Evolutionary conservation across 140 eudicot species (phyloP).

Genomic region (Anethum foeniculum): DNA sequence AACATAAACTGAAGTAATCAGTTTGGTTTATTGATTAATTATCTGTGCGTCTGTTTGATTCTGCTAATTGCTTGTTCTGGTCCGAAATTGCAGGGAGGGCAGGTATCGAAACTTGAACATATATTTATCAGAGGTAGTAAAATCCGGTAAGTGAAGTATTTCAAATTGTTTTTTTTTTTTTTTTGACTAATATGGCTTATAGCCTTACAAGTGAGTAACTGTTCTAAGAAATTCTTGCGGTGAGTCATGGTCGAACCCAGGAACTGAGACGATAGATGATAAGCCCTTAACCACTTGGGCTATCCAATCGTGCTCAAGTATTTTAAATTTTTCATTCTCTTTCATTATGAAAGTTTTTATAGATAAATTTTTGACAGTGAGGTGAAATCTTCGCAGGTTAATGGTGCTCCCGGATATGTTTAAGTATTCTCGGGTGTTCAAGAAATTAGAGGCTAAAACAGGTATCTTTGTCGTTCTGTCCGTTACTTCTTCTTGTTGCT

Average conservation of each 20-base stretch:
- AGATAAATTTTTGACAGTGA: not conserved
- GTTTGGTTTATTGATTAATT: not conserved
- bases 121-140: conserved; percentile 87
- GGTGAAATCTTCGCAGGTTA: conserved; percentile 39
- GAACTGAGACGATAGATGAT: no score
- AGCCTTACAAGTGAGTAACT: no score
- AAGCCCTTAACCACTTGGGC: no score
- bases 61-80: conserved; percentile 18
- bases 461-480: conserved; percentile 25
- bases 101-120: conserved; percentile 88
- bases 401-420: conserved; percentile 75
- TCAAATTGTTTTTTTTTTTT: no score
- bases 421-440: conserved; percentile 38
- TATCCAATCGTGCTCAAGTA: no score
- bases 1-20: not conserved
- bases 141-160: conserved; percentile 59
- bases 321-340: not conserved
- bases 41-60: not conserved
- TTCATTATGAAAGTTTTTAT: not conserved
- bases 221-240: no score
- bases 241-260: no score
- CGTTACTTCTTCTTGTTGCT: not conserved
- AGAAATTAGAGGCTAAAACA: conserved; percentile 72
- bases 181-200: no score
- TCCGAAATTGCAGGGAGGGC: conserved; percentile 61